Evolutionary conservation across 441 rosid species (phyloP), one percentile per base, ranked within the genome.

Genomic region (Corymbia citriodora): DNA sequence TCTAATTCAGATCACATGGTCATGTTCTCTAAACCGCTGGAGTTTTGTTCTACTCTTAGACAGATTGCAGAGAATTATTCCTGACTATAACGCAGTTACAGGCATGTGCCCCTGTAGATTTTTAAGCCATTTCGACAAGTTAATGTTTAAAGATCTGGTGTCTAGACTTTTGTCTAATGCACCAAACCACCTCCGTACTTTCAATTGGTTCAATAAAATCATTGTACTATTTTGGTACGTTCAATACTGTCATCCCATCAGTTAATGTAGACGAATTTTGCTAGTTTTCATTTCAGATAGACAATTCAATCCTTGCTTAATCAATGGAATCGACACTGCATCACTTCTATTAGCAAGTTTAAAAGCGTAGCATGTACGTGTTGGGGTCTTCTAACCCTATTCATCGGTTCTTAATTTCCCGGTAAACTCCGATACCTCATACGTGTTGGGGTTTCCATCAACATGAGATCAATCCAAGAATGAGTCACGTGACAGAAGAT

Each of bases 1-100:
- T 17, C 89, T 25, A 92, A 61, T 25, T 87, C 91, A 9, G 95
- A 92, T 90, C 95, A 94, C 53, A 94, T 94, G 95, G 90, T 82
- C 88, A 93, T 92, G 93, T 86, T 93, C 65, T 92, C 94, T 4
- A 93, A 90, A 45, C 93, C 95, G 7, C 72, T 50, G 21, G 92
- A 94, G 50, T 85, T 92, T 11, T 92, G 88, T 81, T 86, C 79
- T 65, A 88, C 53, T 72, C 94, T 95, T 63, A 57, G 14, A 65
- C 93, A 93, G 36, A 88, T 90, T 29, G 94, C 91, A 10, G n/a
- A 88, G 16, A 92, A 63, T 33, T 92, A 91, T 19, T 72, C 48
- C 50, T 5, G 59, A 55, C 59, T 55, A 55, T 23, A 23, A 18
- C 59, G 7, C 59, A 55, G 59, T 36, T 36, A 36, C 40, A 18